phyloP scores from a whole-genome alignment of 1,284 basidiomycete species.

The Clitocybe nebularis region DNA sequence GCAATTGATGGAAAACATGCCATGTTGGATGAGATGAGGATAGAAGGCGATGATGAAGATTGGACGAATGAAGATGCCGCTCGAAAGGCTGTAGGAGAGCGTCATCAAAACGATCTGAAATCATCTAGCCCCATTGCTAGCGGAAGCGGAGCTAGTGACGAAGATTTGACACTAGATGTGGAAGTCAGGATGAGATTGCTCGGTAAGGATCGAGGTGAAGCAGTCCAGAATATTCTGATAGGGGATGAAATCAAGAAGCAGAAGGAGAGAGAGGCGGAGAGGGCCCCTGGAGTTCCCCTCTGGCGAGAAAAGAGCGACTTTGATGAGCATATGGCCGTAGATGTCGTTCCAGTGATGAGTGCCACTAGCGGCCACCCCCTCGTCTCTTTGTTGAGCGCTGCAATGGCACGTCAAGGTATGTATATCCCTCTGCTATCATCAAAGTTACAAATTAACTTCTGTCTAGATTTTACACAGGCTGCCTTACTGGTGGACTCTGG shows the following conservation, averaged over 20 bases:
- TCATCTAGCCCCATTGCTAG: slow-evolving; percentile 20
- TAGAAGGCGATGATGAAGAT: slow-evolving; percentile 20
- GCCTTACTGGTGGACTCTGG: slow-evolving; percentile 39
- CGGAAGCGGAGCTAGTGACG: slow-evolving; percentile 13
- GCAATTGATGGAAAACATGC: slow-evolving; percentile 29
- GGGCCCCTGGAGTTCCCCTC: slow-evolving; percentile 35
- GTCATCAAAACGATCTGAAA: slow-evolving; percentile 16
- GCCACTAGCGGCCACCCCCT: slow-evolving; percentile 24
- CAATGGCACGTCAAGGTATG: slow-evolving; percentile 36
- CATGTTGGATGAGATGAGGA: slow-evolving; percentile 35
- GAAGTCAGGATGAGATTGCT: slow-evolving; percentile 36
- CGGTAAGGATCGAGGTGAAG: slow-evolving; percentile 38
- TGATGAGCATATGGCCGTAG: slow-evolving; percentile 15
- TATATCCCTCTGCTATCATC: slow-evolving; percentile 1
- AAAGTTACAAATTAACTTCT: slow-evolving; percentile 2
- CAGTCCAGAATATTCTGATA: slow-evolving; percentile 33
- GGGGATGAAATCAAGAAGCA: slow-evolving; percentile 26
- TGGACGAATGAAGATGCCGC: slow-evolving; percentile 37
- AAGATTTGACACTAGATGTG: slow-evolving; percentile 31
- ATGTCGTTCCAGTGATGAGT: slow-evolving; percentile 9
- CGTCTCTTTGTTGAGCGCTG: slow-evolving; percentile 29
- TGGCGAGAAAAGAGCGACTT: slow-evolving; percentile 26
- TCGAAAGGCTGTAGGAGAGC: slow-evolving; percentile 29
- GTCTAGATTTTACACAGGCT: slow-evolving; percentile 36
- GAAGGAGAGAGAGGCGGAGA: slow-evolving; percentile 25